phyloP scores from a whole-genome alignment of 306 rosid genomes.

The Cyclanthera cordifolia region DNA sequence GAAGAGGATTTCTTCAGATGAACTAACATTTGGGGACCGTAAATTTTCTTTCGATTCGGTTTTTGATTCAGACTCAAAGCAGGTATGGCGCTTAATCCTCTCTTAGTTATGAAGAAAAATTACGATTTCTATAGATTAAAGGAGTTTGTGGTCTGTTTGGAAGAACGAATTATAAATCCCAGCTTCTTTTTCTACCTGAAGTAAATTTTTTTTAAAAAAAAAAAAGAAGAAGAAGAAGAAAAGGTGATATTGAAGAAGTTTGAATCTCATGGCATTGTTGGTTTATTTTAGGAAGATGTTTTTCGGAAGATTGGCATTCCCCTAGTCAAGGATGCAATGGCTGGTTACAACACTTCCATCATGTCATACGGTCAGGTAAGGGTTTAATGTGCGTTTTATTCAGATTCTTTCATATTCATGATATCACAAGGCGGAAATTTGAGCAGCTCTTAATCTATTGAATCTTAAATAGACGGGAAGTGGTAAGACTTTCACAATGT shows the following conservation, averaged over 20 bases:
- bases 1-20: conserved; percentile 54
- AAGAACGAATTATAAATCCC: background rate
- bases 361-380: conserved; percentile 85
- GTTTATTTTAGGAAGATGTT: conserved; percentile 56
- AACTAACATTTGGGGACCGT: conserved; percentile 44
- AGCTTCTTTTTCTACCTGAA: background rate
- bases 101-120: no score
- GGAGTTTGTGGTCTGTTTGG: background rate
- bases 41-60: conserved; percentile 54
- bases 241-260: conserved; percentile 3
- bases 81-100: conserved; percentile 33
- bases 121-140: background rate
- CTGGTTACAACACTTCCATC: conserved; percentile 81
- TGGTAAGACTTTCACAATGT: conserved; percentile 86
- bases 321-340: conserved; percentile 63
- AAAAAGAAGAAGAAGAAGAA: no score
- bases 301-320: conserved; percentile 72
- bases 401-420: background rate
- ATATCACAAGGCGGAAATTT: no score
- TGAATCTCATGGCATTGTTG: conserved; percentile 14
- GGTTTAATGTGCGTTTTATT: background rate
- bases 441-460: background rate
- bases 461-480: conserved; percentile 54
- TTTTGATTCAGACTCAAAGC: conserved; percentile 53
- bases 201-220: no score